Evolutionary conservation across 108 stramenopile species (phyloP), one percentile per base, ranked within the genome.

Genomic region (Nitzschia sp.): DNA sequence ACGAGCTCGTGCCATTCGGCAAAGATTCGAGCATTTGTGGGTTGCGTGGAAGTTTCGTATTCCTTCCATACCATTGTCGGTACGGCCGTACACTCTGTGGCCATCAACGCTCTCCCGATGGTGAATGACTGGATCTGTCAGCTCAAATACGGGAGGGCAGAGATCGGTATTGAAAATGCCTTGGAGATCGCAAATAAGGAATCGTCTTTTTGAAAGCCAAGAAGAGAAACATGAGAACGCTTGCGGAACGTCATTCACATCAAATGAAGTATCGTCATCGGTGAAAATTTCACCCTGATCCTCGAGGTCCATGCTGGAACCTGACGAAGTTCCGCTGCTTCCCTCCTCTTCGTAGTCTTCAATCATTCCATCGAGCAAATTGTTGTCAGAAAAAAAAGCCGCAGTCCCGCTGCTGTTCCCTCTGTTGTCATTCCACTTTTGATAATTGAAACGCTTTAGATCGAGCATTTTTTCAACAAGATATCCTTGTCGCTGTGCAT

Each of bases 41-140:
- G 85, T 73, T 44, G 56, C 63, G 58, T 82, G 81, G 64, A 85
- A 82, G 1, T 53, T 27, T 35, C 77, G 63, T 41, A 80, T 74
- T 29, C 85, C 85, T 44, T 71, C 48, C 30, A 66, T 53, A 26
- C 85, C 85, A 30, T 66, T 68, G 58, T 85, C 80, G 25, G 85
- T 82, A 27, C 80, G 62, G 21, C 85, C 85, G 55, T 50, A 81
- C 13, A 29, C 17, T 25, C 68, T 69, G 15, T 23, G 55, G 4
- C 73, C 31, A 11, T 67, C 69, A 41, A 50, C 68, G 2, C 32
- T 56, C 15, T 70, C 68, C 3, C 67, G 66, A 68, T 80, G 76
- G 41, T 85, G 85, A 29, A 86, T 79, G n/a, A 73, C 85, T 21
- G 85, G 85, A 61, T 86, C 85, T 6, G 81, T 86, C 69, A 86